These are phyloP conservation scores for Euphrasia confusa DNA, from an alignment of 257 asterid genomes.

Conservation along the genomic window DNA sequence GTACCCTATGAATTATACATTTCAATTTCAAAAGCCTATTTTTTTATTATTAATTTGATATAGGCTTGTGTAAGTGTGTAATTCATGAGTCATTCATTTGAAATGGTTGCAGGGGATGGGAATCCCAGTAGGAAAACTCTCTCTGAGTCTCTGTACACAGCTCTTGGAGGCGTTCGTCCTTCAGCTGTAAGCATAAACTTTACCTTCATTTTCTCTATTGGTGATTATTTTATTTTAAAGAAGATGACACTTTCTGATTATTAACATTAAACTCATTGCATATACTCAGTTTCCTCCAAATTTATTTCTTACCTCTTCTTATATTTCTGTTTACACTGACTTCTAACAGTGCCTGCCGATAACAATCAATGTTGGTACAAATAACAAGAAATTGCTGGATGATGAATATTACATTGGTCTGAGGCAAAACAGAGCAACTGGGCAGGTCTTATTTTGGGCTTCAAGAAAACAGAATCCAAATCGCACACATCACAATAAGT, in stretches of 20 bases:
- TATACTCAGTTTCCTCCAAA: too few species aligned
- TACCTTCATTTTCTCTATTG: not conserved
- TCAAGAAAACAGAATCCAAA: too few species aligned
- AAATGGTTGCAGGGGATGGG: conserved; percentile 60
- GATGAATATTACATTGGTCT: conserved; percentile 72
- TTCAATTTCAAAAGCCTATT: not conserved
- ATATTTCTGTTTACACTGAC: too few species aligned
- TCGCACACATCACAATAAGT: too few species aligned
- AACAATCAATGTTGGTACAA: too few species aligned
- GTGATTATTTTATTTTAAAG: not conserved
- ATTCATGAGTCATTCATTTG: too few species aligned
- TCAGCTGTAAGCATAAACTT: conserved; percentile 49
- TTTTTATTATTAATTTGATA: not conserved
- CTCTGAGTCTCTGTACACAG: conserved; percentile 68
- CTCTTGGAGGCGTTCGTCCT: conserved; percentile 57
- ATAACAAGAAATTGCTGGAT: conserved; percentile 28
- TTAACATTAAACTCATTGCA: too few species aligned
- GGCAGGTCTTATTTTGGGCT: conserved; percentile 43
- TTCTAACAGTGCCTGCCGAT: too few species aligned
- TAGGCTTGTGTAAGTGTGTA: too few species aligned
- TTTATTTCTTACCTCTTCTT: too few species aligned
- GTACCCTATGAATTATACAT: conserved; percentile 19
- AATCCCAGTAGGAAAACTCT: conserved; percentile 76
- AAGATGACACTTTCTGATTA: too few species aligned
- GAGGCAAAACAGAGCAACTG: conserved; percentile 69